Percentiles rank a stretch among this genome's conserved stretches.
Evolutionary conservation across 305 asterid species (phyloP).

Genomic region (Fraxinus paxiana): DNA sequence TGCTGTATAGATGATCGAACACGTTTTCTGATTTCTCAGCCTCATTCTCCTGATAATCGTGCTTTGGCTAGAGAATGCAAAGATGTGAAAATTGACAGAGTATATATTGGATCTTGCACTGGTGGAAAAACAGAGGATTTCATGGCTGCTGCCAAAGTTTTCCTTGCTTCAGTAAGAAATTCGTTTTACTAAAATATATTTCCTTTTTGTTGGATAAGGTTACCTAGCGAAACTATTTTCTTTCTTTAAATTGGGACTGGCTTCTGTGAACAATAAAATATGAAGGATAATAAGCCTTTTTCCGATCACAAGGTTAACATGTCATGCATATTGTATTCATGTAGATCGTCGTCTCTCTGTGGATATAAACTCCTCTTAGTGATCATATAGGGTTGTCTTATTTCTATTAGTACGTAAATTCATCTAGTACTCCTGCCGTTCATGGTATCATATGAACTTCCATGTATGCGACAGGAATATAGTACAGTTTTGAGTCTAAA

Average conservation of each 20-base stretch:
- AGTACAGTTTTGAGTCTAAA: not conserved
- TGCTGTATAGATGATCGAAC: not conserved
- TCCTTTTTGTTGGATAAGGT: not conserved
- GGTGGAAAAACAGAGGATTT: slow-evolving; percentile 95
- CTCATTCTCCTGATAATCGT: slow-evolving; percentile 88
- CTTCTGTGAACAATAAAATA: not conserved
- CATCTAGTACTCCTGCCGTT: not conserved
- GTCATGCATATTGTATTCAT: not conserved
- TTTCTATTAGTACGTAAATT: not conserved
- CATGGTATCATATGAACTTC: not conserved
- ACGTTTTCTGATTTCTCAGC: slow-evolving; percentile 40
- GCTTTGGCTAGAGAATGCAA: slow-evolving; percentile 92
- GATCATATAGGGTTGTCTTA: not conserved
- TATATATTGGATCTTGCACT: slow-evolving; percentile 84
- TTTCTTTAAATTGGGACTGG: not conserved
- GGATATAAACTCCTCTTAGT: not conserved
- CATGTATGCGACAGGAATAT: not conserved
- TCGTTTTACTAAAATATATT: not conserved
- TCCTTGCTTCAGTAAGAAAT: slow-evolving; percentile 66
- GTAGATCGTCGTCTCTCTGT: not conserved
- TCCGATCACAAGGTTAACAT: not conserved
- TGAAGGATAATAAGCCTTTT: not conserved
- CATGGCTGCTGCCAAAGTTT: slow-evolving; percentile 89
- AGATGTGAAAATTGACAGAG: slow-evolving; percentile 86
- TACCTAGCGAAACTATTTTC: not conserved